Evolutionary conservation across 371 early-diverging fungal species (phyloP), one percentile per base, ranked within the genome.

Genomic region (Mortierella sp.): DNA sequence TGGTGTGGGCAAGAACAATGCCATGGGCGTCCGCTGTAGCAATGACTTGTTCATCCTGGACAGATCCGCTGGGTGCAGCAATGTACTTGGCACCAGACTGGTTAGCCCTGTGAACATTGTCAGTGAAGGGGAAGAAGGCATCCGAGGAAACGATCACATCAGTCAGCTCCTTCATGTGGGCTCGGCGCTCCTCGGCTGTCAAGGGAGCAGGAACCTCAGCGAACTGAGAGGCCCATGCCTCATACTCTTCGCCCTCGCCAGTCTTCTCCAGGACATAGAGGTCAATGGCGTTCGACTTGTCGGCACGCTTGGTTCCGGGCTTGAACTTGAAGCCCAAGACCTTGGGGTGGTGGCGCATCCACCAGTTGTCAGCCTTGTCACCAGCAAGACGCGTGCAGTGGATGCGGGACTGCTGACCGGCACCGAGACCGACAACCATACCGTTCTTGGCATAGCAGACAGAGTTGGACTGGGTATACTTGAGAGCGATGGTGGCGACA

Each of bases 51-150:
- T 85, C 81, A 72, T 98, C 98, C 87, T 88, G 88, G 64, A 98
- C 94, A 25, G 91, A 90, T 46, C 98, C 98, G 66, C 90, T 88
- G 22, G 98, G 94, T 37, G 96, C 96, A 47, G 95, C 96, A 63
- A 97, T 85, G 78, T 88, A 94, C 60, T 84, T 82, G 63, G 94
- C 98, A 67, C 98, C 98, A 25, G 92, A 90, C 78, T 89, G 85
- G 29, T 84, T 81, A 43, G 91, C 98, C 52, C 98, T 88, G 78
- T 94, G 92, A 59, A 98, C 84, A 71, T 96, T 97, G 82, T 98
- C 98, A 12, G 92, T 84, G 90, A 98, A 98, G 73, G 98, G 98
- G 95, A 98, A 98, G 91, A 98, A 98, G 43, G 98, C 98, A 80
- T 98, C 98, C 25, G 95, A 95, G 2, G 94, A 89, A 9, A 96